Percentiles rank a stretch among this genome's conserved stretches.
These are phyloP conservation scores for Aspergillus ochraceoroseus DNA, from an alignment of 2,329 filamentous ascomycete genomes.

Conservation along the genomic window DNA sequence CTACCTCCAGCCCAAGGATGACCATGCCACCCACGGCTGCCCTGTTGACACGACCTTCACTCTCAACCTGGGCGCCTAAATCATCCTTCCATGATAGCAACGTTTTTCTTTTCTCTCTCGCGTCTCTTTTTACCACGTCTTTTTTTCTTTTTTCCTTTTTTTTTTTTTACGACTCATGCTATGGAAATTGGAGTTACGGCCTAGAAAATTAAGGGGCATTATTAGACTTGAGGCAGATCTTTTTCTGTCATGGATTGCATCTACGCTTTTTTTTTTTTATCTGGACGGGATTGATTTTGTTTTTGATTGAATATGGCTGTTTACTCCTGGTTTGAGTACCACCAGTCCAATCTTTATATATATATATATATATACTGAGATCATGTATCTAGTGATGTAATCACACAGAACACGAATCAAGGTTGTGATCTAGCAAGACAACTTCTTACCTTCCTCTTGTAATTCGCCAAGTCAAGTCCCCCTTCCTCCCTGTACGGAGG, in stretches of 20 bases:
- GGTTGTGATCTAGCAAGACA: too few relatives aligned
- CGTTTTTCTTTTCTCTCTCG: neutral
- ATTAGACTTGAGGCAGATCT: too few relatives aligned
- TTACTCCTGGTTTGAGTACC: slow-evolving; percentile 3
- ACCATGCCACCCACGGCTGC: slow-evolving; percentile 43
- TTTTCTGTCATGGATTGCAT: too few relatives aligned
- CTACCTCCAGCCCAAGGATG: slow-evolving; percentile 40
- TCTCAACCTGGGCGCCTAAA: slow-evolving; percentile 31
- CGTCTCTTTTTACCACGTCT: neutral
- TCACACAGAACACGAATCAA: neutral
- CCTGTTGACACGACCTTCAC: slow-evolving; percentile 32
- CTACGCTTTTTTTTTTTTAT: too few relatives aligned
- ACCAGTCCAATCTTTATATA: neutral
- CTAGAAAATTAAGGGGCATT: too few relatives aligned
- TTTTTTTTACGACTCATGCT: slow-evolving; percentile 4
- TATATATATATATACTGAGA: neutral
- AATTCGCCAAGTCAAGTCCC: too few relatives aligned
- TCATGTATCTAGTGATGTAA: too few relatives aligned
- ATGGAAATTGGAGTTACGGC: neutral
- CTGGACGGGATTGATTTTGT: neutral
- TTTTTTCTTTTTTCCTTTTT: neutral
- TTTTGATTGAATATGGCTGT: slow-evolving; percentile 3
- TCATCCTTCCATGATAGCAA: too few relatives aligned
- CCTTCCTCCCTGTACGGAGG: neutral
- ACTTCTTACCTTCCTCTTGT: too few relatives aligned